Percentiles rank a stretch among this genome's conserved stretches.
Evolutionary conservation across 1,284 basidiomycete genomes (phyloP).

Genomic region (Cutaneotrichosporon cyanovorans): DNA sequence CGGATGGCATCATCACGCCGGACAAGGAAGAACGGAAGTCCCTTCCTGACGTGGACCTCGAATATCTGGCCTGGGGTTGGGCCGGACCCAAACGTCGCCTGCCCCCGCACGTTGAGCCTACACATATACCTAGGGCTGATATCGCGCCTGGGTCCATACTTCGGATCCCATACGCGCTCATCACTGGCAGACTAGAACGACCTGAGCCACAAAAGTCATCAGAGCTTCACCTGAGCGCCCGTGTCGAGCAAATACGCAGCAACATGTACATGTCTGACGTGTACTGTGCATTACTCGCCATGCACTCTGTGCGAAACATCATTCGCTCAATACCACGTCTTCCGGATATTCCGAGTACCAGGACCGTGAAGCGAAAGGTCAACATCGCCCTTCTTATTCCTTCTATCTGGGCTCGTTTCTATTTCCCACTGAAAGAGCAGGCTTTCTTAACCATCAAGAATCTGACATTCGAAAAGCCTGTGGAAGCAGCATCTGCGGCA

Average conservation of each 20-base stretch:
- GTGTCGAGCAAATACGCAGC: slow-evolving; percentile 36
- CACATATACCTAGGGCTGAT: slow-evolving; percentile 30
- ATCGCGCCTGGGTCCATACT: slow-evolving; percentile 42
- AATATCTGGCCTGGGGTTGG: slow-evolving; percentile 36
- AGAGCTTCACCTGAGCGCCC: slow-evolving; percentile 21
- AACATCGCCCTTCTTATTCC: slow-evolving; percentile 29
- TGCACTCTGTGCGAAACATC: slow-evolving; percentile 43
- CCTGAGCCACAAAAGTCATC: slow-evolving; percentile 8
- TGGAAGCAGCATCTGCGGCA: slow-evolving; percentile 22
- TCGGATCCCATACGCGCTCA: slow-evolving; percentile 28
- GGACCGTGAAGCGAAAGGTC: slow-evolving; percentile 14
- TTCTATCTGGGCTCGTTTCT: slow-evolving; percentile 30
- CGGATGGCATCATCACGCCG: slow-evolving; percentile 9
- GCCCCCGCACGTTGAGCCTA: not conserved
- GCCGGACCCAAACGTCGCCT: slow-evolving; percentile 3
- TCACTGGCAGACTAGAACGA: slow-evolving; percentile 26
- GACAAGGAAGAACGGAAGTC: slow-evolving; percentile 3
- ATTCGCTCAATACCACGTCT: slow-evolving; percentile 7
- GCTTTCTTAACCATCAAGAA: slow-evolving; percentile 29
- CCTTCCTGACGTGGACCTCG: slow-evolving; percentile 10
- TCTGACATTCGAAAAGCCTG: slow-evolving; percentile 21
- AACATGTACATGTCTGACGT: slow-evolving; percentile 62
- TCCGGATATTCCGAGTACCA: not conserved
- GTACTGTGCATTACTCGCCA: slow-evolving; percentile 64
- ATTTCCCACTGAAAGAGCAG: slow-evolving; percentile 41